Percentiles rank a stretch among this genome's conserved stretches.
These are phyloP conservation scores for Umbelopsis sp. DNA, from an alignment of 192 early-diverging fungal species.

Conservation along the genomic window DNA sequence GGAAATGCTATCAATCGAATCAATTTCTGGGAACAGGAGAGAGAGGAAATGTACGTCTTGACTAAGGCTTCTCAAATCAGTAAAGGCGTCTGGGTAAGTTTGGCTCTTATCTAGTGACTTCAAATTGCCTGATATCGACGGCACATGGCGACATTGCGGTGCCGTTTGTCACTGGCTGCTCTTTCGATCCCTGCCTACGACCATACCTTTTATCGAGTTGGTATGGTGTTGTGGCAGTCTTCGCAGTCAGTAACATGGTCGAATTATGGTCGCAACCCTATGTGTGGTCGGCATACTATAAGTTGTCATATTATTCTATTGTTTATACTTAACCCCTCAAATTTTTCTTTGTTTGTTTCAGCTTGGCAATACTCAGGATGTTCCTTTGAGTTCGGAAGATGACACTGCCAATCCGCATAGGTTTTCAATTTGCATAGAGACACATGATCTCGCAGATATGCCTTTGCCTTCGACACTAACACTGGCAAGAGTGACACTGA, in stretches of 20 bases:
- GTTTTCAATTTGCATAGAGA: constrained; percentile 52
- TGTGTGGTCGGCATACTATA: background rate
- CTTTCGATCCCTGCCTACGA: too few relatives aligned
- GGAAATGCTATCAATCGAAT: constrained; percentile 42
- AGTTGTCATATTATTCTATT: background rate
- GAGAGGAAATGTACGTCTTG: constrained; percentile 53
- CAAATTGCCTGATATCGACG: too few relatives aligned
- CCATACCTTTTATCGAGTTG: too few relatives aligned
- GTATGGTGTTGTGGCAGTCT: too few relatives aligned
- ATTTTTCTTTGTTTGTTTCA: constrained; percentile 12
- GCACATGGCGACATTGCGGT: too few relatives aligned
- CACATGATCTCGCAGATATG: constrained; percentile 52
- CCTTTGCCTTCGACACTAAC: constrained; percentile 35
- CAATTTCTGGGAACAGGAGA: constrained; percentile 52
- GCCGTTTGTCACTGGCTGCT: too few relatives aligned
- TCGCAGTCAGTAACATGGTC: too few relatives aligned
- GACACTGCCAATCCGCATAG: constrained; percentile 40
- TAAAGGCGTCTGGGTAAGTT: constrained; percentile 54
- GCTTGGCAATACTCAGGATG: constrained; percentile 51
- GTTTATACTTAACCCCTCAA: background rate
- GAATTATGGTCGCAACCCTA: too few relatives aligned
- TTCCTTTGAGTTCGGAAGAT: constrained; percentile 26
- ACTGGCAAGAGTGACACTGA: constrained; percentile 37
- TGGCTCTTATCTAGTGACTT: background rate
- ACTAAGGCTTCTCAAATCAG: constrained; percentile 51